phyloP scores from a whole-genome alignment of 768 basidiomycete species.

The Leccinum boreale region DNA sequence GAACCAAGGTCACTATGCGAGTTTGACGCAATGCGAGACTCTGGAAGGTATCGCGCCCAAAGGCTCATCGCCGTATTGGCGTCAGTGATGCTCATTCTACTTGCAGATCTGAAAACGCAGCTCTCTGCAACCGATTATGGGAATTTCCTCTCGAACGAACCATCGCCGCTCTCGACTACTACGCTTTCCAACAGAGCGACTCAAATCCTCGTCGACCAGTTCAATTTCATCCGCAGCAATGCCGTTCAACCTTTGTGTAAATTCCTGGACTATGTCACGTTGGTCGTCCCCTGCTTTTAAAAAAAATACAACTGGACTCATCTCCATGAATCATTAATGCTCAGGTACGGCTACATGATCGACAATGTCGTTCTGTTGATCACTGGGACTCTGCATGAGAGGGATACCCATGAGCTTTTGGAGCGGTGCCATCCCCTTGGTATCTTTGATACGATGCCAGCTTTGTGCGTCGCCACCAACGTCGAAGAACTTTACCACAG shows the following conservation, averaged over 20 bases:
- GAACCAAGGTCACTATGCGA: constrained; percentile 85
- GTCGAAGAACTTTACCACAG: constrained; percentile 97
- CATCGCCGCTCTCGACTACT: constrained; percentile 87
- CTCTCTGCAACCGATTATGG: constrained; percentile 96
- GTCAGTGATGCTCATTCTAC: constrained; percentile 1
- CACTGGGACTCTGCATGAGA: constrained; percentile 93
- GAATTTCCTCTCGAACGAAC: constrained; percentile 96
- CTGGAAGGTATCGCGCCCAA: constrained; percentile 69
- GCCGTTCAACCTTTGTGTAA: constrained; percentile 87
- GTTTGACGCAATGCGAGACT: constrained; percentile 94
- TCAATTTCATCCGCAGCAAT: constrained; percentile 90
- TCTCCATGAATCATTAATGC: background rate
- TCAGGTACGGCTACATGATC: constrained; percentile 98
- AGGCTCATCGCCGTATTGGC: background rate
- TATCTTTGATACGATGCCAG: constrained; percentile 97
- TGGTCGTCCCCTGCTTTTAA: constrained; percentile 32
- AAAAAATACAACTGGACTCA: background rate
- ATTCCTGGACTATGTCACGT: constrained; percentile 99
- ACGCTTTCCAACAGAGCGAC: constrained; percentile 98
- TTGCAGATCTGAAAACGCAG: constrained; percentile 91
- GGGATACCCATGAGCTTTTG: constrained; percentile 94
- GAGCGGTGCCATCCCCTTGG: constrained; percentile 97
- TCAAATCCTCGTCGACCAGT: constrained; percentile 92
- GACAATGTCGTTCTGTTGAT: constrained; percentile 98
- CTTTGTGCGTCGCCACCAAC: constrained; percentile 97